phyloP scores from a whole-genome alignment of 352 stramenopile species.

The Pythium oligandrum region DNA sequence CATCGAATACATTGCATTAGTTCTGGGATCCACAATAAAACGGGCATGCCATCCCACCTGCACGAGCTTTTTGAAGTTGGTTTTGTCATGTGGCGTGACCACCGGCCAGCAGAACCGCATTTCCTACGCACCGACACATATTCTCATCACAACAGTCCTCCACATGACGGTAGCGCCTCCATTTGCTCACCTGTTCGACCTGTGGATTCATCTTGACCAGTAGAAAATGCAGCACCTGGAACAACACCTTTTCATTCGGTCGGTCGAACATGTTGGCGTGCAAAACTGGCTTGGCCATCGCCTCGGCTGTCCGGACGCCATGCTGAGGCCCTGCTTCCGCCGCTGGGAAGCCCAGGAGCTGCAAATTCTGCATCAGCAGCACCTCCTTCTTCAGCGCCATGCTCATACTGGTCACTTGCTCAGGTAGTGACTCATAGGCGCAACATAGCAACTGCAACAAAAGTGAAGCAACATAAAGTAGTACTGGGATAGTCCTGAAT shows the following conservation, averaged over 20 bases:
- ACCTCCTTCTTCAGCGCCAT: conserved; percentile 28
- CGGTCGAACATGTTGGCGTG: conserved; percentile 38
- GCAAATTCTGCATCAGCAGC: conserved; percentile 43
- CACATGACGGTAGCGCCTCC: neutral
- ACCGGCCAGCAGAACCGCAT: conserved; percentile 53
- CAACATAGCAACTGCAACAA: too few relatives aligned
- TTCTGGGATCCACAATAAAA: neutral
- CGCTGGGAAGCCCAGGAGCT: conserved; percentile 30
- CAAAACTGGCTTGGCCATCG: conserved; percentile 7
- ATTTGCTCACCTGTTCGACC: conserved; percentile 12
- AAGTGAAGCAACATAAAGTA: neutral
- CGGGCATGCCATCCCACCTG: conserved; percentile 21
- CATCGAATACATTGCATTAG: neutral
- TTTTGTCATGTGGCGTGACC: conserved; percentile 52
- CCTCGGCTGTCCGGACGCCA: neutral
- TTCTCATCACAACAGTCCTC: neutral
- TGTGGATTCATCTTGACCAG: conserved; percentile 26
- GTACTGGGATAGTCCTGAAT: conserved; percentile 14
- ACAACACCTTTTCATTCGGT: conserved; percentile 54
- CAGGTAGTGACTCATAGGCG: too few relatives aligned
- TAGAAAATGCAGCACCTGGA: conserved; percentile 39
- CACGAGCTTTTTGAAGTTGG: conserved; percentile 52
- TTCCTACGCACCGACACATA: conserved; percentile 18
- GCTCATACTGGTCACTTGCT: too few relatives aligned
- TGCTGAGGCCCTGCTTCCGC: neutral